Base-by-base conservation (phyloP, 2,329 filamentous ascomycete species). In the Chaetomium sp. region DNA sequence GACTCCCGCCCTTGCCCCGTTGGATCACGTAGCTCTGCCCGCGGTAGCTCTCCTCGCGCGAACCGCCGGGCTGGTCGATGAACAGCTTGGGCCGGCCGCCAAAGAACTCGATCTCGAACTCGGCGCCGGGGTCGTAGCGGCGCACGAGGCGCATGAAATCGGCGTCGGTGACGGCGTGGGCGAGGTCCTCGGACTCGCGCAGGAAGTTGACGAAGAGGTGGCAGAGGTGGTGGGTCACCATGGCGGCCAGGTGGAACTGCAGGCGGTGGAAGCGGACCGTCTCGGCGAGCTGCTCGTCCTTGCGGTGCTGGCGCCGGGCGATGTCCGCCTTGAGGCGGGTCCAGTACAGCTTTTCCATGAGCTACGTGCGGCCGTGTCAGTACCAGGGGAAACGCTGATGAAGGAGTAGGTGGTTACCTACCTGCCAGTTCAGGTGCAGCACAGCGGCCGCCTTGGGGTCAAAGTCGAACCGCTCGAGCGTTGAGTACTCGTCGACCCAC, bases 31-130 rank as follows among this genome's bases (percentile, higher is more conserved):
- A 70, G 42, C 69, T 69, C 50, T 60, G 49, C 4, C 67, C 69
- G 1, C 51, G 21, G 16, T 66, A 66, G 21, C 38, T 59, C 49
- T 66, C 61, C 31, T 65, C 62, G 13, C 49, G 45, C 1, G 56
- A 38, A 1, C 47, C 64, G 3, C 51, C 64, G 4, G 25, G 47
- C 19, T 53, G 53, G 49, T 69, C 67, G 29, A 68, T 58, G 51
- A 70, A 70, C 53, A 70, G 51, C 60, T 69, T 70, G 2, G 62
- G 63, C 8, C 68, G 47, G 19, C 69, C 69, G 23, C 69, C 69
- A 42, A 70, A 69, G 65, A 70, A 70, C 2, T 65, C 66, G 12
- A 64, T 51, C 63, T 70, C 67, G 25, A 68, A 69, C 60, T 69
- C 69, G 25, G 65, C 65, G 35, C 67, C 69, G 1, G 66, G 64